Evolutionary conservation across 2,329 filamentous ascomycete genomes (phyloP), one percentile per base, ranked within the genome.

Genomic region (Paraconiothyrium brasiliense): DNA sequence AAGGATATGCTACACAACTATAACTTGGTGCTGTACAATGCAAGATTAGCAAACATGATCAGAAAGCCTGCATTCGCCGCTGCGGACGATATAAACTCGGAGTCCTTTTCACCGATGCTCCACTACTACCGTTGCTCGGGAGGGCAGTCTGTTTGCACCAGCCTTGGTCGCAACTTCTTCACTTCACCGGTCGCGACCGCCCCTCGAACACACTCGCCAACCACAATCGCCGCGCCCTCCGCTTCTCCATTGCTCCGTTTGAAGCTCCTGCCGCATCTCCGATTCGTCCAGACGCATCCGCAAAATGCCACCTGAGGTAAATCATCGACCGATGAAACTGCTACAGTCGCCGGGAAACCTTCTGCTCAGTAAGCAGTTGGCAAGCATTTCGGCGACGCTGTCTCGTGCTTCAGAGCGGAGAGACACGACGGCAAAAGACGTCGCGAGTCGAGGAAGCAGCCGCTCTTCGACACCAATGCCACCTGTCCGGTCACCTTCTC

Each of bases 371-470:
- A 64, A 55, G 14, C 70, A 72, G 13, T 48, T 72, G 9, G 65
- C 63, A 8, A 66, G 35, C 52, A 72, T 72, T 34, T 58, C 62
- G 0, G 58, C 69, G 14, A 66, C 61, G 6, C 58, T 73, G 3
- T n/a, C n/a, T n/a, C n/a, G n/a, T 52, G 66, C 63, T 7, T 67
- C 66, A 2, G 61, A 60, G 41, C 63, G 63, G n/a, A 64, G 63
- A 13, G 60, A 71, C 20, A 41, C 52, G 13, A 60, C 65, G n/a
- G 20, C 64, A 10, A 41, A 52, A 43, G 30, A 58, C 13, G 14
- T 55, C 44, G 52, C 24, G 16, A 11, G 60, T 27, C 13, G 30
- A 16, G 43, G 11, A n/a, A 44, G 50, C n/a, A 54, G 30, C 44
- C 16, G 47, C 22, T 11, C 54, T 3, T 27, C 54, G 10, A 49